Percentiles rank a stretch among this genome's conserved stretches.
Evolutionary conservation across 2,329 filamentous ascomycete species (phyloP).

Genomic region (Aspergillus sp.): DNA sequence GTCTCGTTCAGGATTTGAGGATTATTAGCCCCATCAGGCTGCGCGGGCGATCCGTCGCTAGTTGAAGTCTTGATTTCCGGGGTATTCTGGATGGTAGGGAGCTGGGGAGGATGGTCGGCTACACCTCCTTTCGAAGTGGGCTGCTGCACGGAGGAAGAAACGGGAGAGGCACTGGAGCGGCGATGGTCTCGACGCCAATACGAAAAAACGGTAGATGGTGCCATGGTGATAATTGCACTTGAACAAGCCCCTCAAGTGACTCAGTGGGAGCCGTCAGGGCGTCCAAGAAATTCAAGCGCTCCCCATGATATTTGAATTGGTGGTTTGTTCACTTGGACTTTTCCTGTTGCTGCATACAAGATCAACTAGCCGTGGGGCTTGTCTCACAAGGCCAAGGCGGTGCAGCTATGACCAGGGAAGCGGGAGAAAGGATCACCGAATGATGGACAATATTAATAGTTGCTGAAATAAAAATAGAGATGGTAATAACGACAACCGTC

Average conservation of each 20-base stretch:
- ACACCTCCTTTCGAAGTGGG: slow-evolving; percentile 16
- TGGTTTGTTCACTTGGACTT: no score
- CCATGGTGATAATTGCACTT: slow-evolving; percentile 19
- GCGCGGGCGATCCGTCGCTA: slow-evolving; percentile 17
- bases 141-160: slow-evolving; percentile 16
- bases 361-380: not conserved
- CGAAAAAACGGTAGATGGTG: slow-evolving; percentile 34
- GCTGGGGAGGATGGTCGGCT: slow-evolving; percentile 25
- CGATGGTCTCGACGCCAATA: slow-evolving; percentile 38
- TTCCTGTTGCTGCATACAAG: slow-evolving; percentile 1
- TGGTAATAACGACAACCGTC: not conserved
- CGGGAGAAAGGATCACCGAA: slow-evolving; percentile 7
- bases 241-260: slow-evolving; percentile 10
- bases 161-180: slow-evolving; percentile 27
- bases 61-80: slow-evolving; percentile 22
- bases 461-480: slow-evolving; percentile 5
- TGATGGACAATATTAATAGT: slow-evolving; percentile 11
- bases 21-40: slow-evolving; percentile 8
- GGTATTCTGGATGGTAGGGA: slow-evolving; percentile 27
- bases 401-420: not conserved
- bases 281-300: no score
- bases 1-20: slow-evolving; percentile 16
- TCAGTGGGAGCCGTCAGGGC: no score
- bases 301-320: not conserved
- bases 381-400: not conserved